Conservation (phyloP, 352 stramenopile species). For the Plasmopara muralis region DNA sequence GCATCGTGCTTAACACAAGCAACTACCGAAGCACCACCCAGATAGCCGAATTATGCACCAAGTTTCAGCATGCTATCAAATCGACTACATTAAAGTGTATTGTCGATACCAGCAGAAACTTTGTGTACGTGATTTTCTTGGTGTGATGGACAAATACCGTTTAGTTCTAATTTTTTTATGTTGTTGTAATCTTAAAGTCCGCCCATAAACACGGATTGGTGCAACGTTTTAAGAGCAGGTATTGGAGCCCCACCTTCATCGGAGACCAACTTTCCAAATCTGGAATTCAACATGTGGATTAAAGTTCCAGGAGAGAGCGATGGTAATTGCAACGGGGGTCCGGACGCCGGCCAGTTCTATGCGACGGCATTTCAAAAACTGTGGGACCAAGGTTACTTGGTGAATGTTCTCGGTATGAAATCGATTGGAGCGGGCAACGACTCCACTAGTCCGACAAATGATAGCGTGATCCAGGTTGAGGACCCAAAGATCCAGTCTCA, state of each 20-base stretch:
- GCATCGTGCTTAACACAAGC: constrained; percentile 62
- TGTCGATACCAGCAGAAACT: constrained; percentile 62
- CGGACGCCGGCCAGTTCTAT: constrained; percentile 47
- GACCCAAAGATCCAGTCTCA: too few relatives aligned
- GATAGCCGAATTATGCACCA: constrained; percentile 38
- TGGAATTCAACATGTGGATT: constrained; percentile 69
- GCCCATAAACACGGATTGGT: too few relatives aligned
- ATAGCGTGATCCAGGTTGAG: too few relatives aligned
- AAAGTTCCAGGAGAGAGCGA: constrained; percentile 63
- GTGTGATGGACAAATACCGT: constrained; percentile 45
- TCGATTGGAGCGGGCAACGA: too few relatives aligned
- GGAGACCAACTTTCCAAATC: constrained; percentile 36
- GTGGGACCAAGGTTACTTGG: constrained; percentile 66
- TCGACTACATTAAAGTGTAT: constrained; percentile 43
- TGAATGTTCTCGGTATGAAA: too few relatives aligned
- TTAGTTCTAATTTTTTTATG: too few relatives aligned
- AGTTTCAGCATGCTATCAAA: constrained; percentile 42
- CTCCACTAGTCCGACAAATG: too few relatives aligned
- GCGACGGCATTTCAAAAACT: constrained; percentile 39
- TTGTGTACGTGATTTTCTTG: constrained; percentile 32
- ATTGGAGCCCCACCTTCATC: constrained; percentile 46
- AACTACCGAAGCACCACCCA: constrained; percentile 55
- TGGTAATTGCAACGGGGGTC: constrained; percentile 44
- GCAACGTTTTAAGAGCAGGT: constrained; percentile 16
- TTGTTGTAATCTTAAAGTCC: too few relatives aligned